Conservation (phyloP, 805 yeast species). For the Nakazawaea populi region DNA sequence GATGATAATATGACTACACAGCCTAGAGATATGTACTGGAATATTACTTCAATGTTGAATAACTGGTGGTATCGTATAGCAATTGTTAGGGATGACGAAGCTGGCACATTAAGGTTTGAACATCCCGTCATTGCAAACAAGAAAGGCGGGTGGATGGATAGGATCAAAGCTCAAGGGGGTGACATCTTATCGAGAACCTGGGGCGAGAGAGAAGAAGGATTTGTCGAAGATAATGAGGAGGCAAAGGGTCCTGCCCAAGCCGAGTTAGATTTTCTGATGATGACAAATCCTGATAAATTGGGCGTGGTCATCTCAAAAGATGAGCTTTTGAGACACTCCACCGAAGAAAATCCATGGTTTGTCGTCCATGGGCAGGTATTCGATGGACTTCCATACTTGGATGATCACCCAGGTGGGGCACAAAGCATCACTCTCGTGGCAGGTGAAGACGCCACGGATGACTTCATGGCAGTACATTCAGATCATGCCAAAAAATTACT, state of each 20-base stretch:
- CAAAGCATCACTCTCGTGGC: constrained; percentile 20
- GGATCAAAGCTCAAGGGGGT: constrained; percentile 26
- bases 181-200: constrained; percentile 23
- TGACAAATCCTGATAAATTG: constrained; percentile 20
- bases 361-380: constrained; percentile 28
- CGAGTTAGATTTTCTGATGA: constrained; percentile 20
- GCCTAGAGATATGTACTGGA: constrained; percentile 33
- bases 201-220: constrained; percentile 22
- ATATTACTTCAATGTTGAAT: constrained; percentile 29
- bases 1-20: constrained; percentile 28
- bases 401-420: constrained; percentile 27
- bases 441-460: constrained; percentile 25
- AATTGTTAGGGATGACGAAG: constrained; percentile 13
- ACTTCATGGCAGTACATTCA: constrained; percentile 29
- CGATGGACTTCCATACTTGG: constrained; percentile 26
- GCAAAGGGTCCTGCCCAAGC: constrained; percentile 16
- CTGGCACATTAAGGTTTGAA: constrained; percentile 15
- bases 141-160: constrained; percentile 31
- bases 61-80: constrained; percentile 32
- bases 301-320: constrained; percentile 13
- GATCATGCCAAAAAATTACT: constrained; percentile 20
- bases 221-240: background rate
- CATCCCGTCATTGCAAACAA: constrained; percentile 22
- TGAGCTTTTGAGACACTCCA: constrained; percentile 17
- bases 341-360: constrained; percentile 21